Evolutionary conservation across 2,329 filamentous ascomycete genomes (phyloP).

Genomic region (Trichophyton benhamiae): DNA sequence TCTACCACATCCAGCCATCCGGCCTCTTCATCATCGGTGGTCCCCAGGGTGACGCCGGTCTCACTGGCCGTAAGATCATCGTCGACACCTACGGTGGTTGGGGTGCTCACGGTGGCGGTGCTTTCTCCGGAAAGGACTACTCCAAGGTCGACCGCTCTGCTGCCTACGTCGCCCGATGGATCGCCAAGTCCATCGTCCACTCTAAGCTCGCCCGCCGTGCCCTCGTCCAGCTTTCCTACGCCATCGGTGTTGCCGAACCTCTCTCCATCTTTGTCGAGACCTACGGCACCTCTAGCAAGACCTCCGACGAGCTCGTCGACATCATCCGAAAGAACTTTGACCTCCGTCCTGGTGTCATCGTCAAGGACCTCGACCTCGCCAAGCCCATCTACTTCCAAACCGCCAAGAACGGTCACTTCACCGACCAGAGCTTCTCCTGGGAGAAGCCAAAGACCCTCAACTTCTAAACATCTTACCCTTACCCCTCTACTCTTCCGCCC

Average conservation of each 20-base stretch:
- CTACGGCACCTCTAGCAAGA: constrained; percentile 86
- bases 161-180: constrained; percentile 94
- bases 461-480: constrained; percentile 47
- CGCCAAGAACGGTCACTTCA: constrained; percentile 99
- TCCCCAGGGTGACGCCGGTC: constrained; percentile 95
- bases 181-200: constrained; percentile 92
- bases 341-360: constrained; percentile 94
- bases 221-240: constrained; percentile 96
- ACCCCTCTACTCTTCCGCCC: constrained; percentile 8
- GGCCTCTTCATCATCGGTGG: constrained; percentile 98
- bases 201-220: constrained; percentile 82
- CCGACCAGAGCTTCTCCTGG: constrained; percentile 95
- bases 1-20: constrained; percentile 98
- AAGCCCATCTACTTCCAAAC: constrained; percentile 98
- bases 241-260: constrained; percentile 96
- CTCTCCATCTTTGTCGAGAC: constrained; percentile 96
- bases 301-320: constrained; percentile 82
- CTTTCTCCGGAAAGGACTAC: constrained; percentile 99
- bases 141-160: constrained; percentile 99
- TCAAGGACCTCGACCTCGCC: constrained; percentile 87
- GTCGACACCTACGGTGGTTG: constrained; percentile 99
- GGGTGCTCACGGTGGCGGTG: constrained; percentile 99
- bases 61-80: constrained; percentile 98
- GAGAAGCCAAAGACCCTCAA: constrained; percentile 94
- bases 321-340: constrained; percentile 97